Conservation (phyloP, 306 rosid genomes). For the Psophocarpus tetragonolobus region DNA sequence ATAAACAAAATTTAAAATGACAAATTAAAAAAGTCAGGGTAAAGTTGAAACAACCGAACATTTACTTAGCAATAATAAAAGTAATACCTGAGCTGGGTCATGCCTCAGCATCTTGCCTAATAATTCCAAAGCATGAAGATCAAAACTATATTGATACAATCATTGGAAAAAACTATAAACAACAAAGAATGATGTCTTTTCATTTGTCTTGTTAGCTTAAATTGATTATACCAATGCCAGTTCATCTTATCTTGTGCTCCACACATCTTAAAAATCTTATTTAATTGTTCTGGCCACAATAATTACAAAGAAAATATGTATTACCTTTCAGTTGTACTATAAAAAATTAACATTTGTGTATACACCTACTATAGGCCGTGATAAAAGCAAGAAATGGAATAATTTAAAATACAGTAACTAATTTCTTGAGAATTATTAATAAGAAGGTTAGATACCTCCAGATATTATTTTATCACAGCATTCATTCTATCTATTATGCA, state of each 20-base stretch:
- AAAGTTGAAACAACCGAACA: neutral
- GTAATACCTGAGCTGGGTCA: conserved; percentile 70
- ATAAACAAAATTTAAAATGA: neutral
- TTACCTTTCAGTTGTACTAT: conserved; percentile 10
- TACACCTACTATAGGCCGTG: neutral
- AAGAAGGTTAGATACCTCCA: conserved; percentile 1
- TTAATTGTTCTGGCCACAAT: conserved; percentile 72
- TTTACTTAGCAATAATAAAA: neutral
- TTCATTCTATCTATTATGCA: too few species aligned
- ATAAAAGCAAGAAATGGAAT: conserved; percentile 6
- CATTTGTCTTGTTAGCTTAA: conserved; percentile 63
- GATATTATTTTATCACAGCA: too few species aligned
- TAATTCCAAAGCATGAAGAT: conserved; percentile 68
- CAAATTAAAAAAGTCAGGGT: neutral
- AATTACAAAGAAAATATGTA: conserved; percentile 1
- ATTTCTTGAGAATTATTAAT: neutral
- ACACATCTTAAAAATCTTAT: conserved; percentile 70
- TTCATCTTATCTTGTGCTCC: conserved; percentile 69
- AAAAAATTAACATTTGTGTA: neutral
- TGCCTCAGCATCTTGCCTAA: conserved; percentile 67
- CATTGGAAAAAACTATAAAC: neutral
- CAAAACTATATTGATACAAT: conserved; percentile 51
- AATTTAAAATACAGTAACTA: neutral
- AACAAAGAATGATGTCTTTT: conserved; percentile 53
- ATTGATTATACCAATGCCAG: conserved; percentile 78